A percentile compares a stretch with the other conserved stretches of the same genome.
Evolutionary conservation across 345 rosid genomes (phyloP).

Genomic region (Cardiospermum halicacabum): DNA sequence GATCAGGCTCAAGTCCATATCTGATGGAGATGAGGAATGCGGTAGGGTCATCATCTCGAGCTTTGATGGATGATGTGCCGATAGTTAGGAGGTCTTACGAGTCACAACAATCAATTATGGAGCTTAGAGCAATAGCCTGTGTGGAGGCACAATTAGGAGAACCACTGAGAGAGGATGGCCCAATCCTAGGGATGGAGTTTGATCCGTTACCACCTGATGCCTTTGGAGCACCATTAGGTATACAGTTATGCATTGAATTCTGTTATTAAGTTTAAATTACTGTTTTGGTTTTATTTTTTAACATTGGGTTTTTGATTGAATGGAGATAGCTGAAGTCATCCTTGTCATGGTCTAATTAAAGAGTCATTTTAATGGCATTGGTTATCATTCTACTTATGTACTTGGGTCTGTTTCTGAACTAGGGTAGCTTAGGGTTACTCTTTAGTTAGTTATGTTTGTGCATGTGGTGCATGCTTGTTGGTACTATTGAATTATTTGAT

Average conservation of each 20-base stretch:
- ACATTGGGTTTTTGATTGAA: not conserved
- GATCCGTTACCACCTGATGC: constrained; percentile 98
- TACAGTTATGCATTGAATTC: not conserved
- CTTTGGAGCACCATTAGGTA: constrained; percentile 85
- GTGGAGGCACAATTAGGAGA: constrained; percentile 97
- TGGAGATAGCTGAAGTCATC: not conserved
- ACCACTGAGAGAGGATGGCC: constrained; percentile 95
- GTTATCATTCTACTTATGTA: not conserved
- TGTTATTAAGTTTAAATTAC: not conserved
- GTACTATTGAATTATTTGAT: not conserved
- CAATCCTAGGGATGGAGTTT: constrained; percentile 92
- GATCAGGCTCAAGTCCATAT: constrained; percentile 69
- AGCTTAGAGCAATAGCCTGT: constrained; percentile 82
- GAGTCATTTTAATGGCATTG: not conserved
- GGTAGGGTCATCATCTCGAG: constrained; percentile 37
- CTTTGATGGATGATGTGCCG: constrained; percentile 42
- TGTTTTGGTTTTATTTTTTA: not conserved
- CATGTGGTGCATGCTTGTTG: too few species aligned
- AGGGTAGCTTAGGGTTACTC: too few species aligned
- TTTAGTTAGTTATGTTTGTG: too few species aligned
- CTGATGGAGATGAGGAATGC: constrained; percentile 45
- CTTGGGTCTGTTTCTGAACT: not conserved
- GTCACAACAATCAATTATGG: constrained; percentile 66
- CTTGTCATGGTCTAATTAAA: not conserved
- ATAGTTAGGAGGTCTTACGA: constrained; percentile 47